A percentile compares a stretch with the other conserved stretches of the same genome.
phyloP scores from a whole-genome alignment of 371 early-diverging fungal genomes.

The Rhizoclosmatium hyalinum region DNA sequence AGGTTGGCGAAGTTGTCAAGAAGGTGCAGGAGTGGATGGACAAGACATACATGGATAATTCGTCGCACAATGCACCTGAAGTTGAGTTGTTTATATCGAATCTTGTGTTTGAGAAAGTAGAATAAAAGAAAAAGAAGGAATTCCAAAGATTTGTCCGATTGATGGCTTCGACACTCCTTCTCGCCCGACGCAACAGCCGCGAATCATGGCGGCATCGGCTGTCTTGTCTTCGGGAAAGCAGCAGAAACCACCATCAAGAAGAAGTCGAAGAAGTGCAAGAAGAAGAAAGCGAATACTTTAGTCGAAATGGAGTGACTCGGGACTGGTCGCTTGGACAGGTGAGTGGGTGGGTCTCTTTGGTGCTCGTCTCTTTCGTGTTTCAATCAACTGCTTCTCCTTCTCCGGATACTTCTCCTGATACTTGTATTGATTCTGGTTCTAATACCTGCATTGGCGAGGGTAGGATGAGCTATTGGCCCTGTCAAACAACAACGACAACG shows the following conservation, averaged over 20 bases:
- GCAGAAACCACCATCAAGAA: neutral
- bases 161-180: neutral
- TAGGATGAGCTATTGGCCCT: too few species aligned
- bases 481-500: too few species aligned
- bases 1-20: constrained; percentile 38
- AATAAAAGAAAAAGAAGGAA: neutral
- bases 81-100: constrained; percentile 48
- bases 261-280: neutral
- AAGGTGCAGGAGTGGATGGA: constrained; percentile 50
- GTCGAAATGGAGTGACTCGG: too few species aligned
- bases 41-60: constrained; percentile 50
- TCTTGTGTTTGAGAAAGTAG: neutral
- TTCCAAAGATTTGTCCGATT: neutral
- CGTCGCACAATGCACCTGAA: constrained; percentile 38
- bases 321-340: too few species aligned
- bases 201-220: neutral
- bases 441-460: too few species aligned
- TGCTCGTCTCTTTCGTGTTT: neutral
- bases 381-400: neutral
- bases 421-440: too few species aligned
- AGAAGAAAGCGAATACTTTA: too few species aligned
- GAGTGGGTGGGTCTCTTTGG: too few species aligned
- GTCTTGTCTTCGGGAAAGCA: neutral
- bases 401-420: too few species aligned
- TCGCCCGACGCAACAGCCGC: neutral